Percentiles rank a stretch among this genome's conserved stretches.
Evolutionary conservation across 2,329 filamentous ascomycete genomes (phyloP).

Genomic region (Fusarium xylarioides): DNA sequence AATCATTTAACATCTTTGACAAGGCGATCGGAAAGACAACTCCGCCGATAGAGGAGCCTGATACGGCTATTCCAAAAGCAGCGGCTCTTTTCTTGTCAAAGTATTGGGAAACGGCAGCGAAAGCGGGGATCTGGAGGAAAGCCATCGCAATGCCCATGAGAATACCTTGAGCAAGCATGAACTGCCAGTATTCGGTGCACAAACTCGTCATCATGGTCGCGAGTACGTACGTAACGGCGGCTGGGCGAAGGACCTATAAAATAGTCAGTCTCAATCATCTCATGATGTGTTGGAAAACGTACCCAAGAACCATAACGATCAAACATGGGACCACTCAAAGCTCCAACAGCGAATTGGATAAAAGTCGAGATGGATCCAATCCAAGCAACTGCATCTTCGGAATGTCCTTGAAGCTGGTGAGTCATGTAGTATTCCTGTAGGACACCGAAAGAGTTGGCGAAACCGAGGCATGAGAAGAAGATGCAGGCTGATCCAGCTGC

Average conservation of each 20-base stretch:
- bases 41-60: constrained; percentile 61
- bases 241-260: constrained; percentile 16
- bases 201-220: constrained; percentile 35
- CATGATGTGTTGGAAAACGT: background rate
- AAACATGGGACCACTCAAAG: constrained; percentile 30
- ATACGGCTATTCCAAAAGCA: constrained; percentile 56
- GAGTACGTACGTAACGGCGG: constrained; percentile 24
- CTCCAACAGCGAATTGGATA: constrained; percentile 47
- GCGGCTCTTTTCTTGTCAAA: constrained; percentile 58
- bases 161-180: constrained; percentile 61
- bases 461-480: constrained; percentile 53
- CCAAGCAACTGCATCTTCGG: constrained; percentile 52
- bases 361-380: constrained; percentile 53
- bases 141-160: constrained; percentile 53
- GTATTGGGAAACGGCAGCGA: constrained; percentile 56
- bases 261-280: background rate
- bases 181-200: constrained; percentile 59
- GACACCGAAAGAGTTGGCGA: constrained; percentile 55
- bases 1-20: constrained; percentile 57
- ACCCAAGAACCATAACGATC: constrained; percentile 35
- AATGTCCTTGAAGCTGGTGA: constrained; percentile 46
- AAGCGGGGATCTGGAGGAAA: constrained; percentile 54
- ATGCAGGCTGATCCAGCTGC: constrained; percentile 47
- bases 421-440: constrained; percentile 56
- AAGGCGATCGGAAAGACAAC: constrained; percentile 60